Conservation (phyloP, 371 early-diverging fungal species). For the Circinella minor region DNA sequence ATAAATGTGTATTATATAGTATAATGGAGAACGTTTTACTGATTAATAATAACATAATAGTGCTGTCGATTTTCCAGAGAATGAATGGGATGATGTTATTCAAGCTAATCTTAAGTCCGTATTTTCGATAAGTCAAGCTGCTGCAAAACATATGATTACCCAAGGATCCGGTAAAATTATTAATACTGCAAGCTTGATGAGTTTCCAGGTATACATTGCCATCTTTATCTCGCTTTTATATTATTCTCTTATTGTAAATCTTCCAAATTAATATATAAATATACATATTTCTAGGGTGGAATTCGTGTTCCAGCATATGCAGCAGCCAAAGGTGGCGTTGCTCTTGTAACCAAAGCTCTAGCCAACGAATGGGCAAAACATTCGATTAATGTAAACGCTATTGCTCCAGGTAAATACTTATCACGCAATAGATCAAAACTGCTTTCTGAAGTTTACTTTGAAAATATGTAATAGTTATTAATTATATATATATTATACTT, state of each 20-base stretch:
- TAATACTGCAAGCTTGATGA: slow-evolving; percentile 35
- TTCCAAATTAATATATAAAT: not conserved
- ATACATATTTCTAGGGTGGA: slow-evolving; percentile 24
- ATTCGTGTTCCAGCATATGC: slow-evolving; percentile 49
- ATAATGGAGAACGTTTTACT: not conserved
- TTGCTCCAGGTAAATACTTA: slow-evolving; percentile 51
- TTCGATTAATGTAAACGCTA: slow-evolving; percentile 56
- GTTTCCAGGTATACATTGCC: slow-evolving; percentile 21
- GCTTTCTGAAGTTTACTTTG: too few relatives aligned
- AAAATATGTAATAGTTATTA: too few relatives aligned
- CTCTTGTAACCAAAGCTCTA: slow-evolving; percentile 64
- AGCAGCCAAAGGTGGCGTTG: slow-evolving; percentile 64
- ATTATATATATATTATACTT: not conserved
- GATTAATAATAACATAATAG: slow-evolving; percentile 9
- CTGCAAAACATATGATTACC: slow-evolving; percentile 31
- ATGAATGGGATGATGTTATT: slow-evolving; percentile 37
- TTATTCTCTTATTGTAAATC: too few relatives aligned
- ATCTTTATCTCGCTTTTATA: too few relatives aligned
- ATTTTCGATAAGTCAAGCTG: slow-evolving; percentile 33
- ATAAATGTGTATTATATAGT: not conserved
- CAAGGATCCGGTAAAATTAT: slow-evolving; percentile 34
- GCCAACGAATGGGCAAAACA: slow-evolving; percentile 64
- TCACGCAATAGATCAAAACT: too few relatives aligned
- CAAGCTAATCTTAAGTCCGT: slow-evolving; percentile 42
- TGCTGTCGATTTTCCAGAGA: slow-evolving; percentile 34